These are phyloP conservation scores for Myxozyma geophila DNA, from an alignment of 805 yeast species.

Conservation along the genomic window DNA sequence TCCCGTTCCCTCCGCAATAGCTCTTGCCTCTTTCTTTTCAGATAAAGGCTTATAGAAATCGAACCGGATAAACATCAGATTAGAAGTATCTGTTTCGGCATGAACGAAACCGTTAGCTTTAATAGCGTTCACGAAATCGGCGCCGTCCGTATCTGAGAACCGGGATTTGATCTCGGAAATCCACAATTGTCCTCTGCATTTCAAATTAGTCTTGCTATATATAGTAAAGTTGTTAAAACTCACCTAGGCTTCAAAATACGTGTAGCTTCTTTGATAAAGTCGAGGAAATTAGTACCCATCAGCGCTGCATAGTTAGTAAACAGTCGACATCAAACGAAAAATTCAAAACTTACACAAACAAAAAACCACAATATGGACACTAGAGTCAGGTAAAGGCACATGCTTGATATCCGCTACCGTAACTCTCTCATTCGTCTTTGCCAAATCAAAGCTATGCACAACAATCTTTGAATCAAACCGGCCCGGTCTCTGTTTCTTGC, in stretches of 20 bases:
- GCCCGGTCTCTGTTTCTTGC: conserved; percentile 44
- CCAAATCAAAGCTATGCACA: conserved; percentile 89
- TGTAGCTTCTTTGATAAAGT: conserved; percentile 87
- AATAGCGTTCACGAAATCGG: conserved; percentile 75
- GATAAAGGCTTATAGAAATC: conserved; percentile 82
- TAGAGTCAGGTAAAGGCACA: conserved; percentile 79
- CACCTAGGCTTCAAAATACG: conserved; percentile 72
- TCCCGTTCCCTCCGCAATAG: conserved; percentile 55
- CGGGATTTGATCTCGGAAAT: conserved; percentile 96
- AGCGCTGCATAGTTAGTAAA: conserved; percentile 49
- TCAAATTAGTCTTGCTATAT: background rate
- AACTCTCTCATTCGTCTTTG: conserved; percentile 83
- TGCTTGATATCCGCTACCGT: conserved; percentile 96
- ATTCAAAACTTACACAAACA: conserved; percentile 59
- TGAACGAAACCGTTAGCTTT: conserved; percentile 84
- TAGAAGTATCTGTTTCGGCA: conserved; percentile 80
- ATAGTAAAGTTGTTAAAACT: background rate
- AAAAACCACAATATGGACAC: conserved; percentile 87
- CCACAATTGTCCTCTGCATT: conserved; percentile 87
- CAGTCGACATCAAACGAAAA: background rate
- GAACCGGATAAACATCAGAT: conserved; percentile 93
- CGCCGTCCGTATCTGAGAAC: conserved; percentile 62
- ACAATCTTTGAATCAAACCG: conserved; percentile 49
- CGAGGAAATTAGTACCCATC: conserved; percentile 97
- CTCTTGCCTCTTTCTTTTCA: conserved; percentile 49